A percentile compares a stretch with the other conserved stretches of the same genome.
These are phyloP conservation scores for Podospora fimiseda DNA, from an alignment of 495 filamentous ascomycete genomes.

Conservation along the genomic window DNA sequence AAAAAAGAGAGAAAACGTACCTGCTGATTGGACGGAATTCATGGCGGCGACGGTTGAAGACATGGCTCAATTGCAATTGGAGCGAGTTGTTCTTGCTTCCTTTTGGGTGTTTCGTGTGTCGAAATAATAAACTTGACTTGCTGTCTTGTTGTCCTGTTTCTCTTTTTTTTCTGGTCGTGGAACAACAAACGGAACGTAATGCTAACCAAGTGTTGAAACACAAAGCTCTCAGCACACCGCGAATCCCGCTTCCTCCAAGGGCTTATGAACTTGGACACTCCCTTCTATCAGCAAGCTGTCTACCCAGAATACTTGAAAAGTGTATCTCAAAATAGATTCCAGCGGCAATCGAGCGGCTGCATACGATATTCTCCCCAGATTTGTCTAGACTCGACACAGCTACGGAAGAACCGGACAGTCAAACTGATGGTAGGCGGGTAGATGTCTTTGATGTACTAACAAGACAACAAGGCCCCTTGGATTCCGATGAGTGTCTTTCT, in stretches of 20 bases:
- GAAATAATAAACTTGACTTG: background rate
- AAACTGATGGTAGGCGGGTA: no score
- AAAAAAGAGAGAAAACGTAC: no score
- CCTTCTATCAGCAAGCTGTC: no score
- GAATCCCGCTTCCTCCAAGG: background rate
- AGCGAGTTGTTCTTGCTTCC: background rate
- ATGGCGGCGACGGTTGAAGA: constrained; percentile 20
- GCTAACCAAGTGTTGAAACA: background rate
- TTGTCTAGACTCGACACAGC: no score
- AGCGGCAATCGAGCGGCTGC: no score
- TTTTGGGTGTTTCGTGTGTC: background rate
- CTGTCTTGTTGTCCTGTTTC: background rate
- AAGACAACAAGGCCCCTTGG: no score
- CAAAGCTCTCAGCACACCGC: background rate
- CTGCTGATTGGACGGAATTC: constrained; percentile 22
- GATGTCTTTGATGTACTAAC: no score
- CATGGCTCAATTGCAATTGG: constrained; percentile 21
- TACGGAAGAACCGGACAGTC: no score
- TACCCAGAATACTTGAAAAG: no score
- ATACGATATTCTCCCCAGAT: no score
- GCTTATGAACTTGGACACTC: background rate
- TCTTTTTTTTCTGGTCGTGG: background rate
- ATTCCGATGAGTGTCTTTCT: no score
- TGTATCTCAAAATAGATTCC: no score
- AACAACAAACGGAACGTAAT: background rate